Conservation (phyloP, 192 early-diverging fungal species). For the Coemansia sp. region DNA sequence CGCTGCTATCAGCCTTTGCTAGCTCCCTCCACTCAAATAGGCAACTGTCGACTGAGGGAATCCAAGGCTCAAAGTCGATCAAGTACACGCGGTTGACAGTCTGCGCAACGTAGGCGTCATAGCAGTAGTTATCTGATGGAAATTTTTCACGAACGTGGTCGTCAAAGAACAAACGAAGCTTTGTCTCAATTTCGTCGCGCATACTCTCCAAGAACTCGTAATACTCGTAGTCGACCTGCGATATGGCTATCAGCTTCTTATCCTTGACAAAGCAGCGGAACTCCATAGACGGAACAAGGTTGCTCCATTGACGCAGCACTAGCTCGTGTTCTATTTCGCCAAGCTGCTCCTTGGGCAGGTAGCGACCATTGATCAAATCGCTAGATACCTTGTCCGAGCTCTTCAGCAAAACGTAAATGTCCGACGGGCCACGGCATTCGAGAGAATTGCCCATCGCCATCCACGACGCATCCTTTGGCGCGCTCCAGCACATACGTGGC, state of each 20-base stretch:
- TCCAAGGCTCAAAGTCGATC: conserved; percentile 93
- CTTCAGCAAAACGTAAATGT: conserved; percentile 91
- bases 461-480: conserved; percentile 94
- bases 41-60: conserved; percentile 75
- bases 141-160: conserved; percentile 66
- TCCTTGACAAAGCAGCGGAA: conserved; percentile 93
- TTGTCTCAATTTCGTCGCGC: conserved; percentile 59
- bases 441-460: conserved; percentile 80
- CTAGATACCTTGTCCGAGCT: conserved; percentile 87
- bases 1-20: not conserved
- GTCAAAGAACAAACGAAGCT: conserved; percentile 71
- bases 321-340: conserved; percentile 62
- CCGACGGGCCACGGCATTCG: conserved; percentile 72
- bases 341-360: conserved; percentile 45
- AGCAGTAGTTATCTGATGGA: conserved; percentile 70
- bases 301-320: conserved; percentile 89
- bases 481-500: conserved; percentile 95
- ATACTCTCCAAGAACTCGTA: conserved; percentile 76
- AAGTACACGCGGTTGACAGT: conserved; percentile 67
- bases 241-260: conserved; percentile 72
- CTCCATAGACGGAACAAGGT: conserved; percentile 88
- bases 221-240: conserved; percentile 86
- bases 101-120: conserved; percentile 86
- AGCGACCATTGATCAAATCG: conserved; percentile 80
- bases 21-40: conserved; percentile 84